phyloP scores from a whole-genome alignment of 441 rosid species.

The Syzygium malaccense region DNA sequence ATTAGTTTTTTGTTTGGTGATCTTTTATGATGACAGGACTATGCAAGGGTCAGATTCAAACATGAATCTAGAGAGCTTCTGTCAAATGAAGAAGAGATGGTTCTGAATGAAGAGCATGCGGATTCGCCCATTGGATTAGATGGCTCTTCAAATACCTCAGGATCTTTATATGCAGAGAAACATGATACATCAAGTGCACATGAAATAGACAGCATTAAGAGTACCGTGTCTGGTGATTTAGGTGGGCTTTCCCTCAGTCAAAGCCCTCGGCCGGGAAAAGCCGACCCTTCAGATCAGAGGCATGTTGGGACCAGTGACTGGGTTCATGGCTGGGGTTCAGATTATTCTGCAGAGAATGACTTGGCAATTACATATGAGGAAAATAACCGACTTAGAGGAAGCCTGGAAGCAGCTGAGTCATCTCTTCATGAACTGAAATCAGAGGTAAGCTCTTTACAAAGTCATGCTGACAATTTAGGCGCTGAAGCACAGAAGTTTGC shows the following conservation, averaged over 20 bases:
- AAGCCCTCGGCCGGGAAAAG: conserved; percentile 55
- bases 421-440: conserved; percentile 70
- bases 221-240: conserved; percentile 72
- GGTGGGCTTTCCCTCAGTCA: conserved; percentile 50
- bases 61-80: conserved; percentile 48
- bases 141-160: conserved; percentile 91
- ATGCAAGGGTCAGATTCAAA: conserved; percentile 53
- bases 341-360: conserved; percentile 58
- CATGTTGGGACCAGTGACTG: conserved; percentile 44
- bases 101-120: conserved; percentile 44
- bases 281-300: conserved; percentile 42
- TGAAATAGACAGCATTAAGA: conserved; percentile 81
- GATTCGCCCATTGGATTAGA: conserved; percentile 77
- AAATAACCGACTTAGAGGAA: conserved; percentile 72
- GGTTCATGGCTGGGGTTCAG: conserved; percentile 77
- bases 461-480: conserved; percentile 76
- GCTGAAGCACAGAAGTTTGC: conserved; percentile 61
- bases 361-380: conserved; percentile 65
- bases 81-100: conserved; percentile 42
- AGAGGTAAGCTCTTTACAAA: conserved; percentile 64
- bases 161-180: conserved; percentile 75
- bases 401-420: conserved; percentile 73
- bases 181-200: conserved; percentile 70
- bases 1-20: background rate
- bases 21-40: conserved; percentile 30